Base-by-base conservation (phyloP, 2,329 filamentous ascomycete genomes). In the Oidium heveae region DNA sequence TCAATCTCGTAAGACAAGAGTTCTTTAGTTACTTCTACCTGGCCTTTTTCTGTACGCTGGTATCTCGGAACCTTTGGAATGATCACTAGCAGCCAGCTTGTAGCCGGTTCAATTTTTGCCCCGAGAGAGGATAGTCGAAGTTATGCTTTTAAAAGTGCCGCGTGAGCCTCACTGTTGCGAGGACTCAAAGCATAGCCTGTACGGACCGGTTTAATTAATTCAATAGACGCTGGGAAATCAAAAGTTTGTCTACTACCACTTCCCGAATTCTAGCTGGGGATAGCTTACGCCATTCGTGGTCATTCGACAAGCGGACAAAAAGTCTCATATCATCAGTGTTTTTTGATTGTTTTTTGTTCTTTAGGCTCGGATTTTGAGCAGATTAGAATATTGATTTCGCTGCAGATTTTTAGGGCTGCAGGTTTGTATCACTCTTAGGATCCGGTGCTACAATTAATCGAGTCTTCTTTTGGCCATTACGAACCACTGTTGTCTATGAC, bases 61-160 rank as follows among this genome's bases (percentile, higher is more conserved):
- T 52, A 18, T 20, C 9, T 22, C 13, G 49, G 28, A 37, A 34
- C n/a, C 22, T 3, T 36, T 4, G 33, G 33, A 20, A 52, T 37
- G 3, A 52, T n/a, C 6, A 52, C 9, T 12, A 15, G 32, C 18
- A 37, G 6, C 32, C 28, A 52, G 12, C 36, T 52, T 52, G 7
- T 22, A 18, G 49, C 28, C 9, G 33, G 28, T 52, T 36, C 28
- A 37, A 52, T 28, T 37, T 52, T 52, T 36, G 32, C 49, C 9
- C 49, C 33, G 15, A 20, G 16, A 16, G 22, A 22, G 12, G 22
- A 52, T 2, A 52, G 33, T 20, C 49, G 9, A 37, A 22, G 18
- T 12, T 5, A 12, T 10, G 28, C 22, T 54, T 58, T 58, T 55
- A 50, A 52, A 44, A 55, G 54, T 57, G 46, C 52, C 57, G 59